phyloP scores from a whole-genome alignment of 805 yeast species.

The Metschnikowia reukaufii region DNA sequence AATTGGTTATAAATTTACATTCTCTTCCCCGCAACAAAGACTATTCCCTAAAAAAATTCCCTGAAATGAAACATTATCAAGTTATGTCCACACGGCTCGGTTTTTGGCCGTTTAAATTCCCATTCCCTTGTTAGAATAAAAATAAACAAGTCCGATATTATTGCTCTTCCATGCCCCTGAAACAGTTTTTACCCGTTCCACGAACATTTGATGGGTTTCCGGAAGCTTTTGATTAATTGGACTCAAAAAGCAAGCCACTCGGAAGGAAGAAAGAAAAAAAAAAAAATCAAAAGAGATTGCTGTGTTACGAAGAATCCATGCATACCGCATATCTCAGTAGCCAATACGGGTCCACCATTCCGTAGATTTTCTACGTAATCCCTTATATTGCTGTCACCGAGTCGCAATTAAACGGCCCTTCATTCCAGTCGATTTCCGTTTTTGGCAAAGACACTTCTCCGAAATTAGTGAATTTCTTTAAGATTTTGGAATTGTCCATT shows the following conservation, averaged over 20 bases:
- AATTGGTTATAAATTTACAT: too few species aligned
- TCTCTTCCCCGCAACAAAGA: neutral
- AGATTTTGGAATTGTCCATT: neutral
- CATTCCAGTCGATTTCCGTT: neutral
- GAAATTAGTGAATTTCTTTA: too few species aligned
- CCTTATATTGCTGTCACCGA: neutral
- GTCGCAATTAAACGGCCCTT: neutral
- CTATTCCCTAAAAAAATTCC: too few species aligned
- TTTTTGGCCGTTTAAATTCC: too few species aligned
- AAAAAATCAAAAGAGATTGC: neutral
- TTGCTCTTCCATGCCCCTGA: neutral
- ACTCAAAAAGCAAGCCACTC: neutral
- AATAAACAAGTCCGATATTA: too few species aligned
- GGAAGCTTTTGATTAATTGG: neutral
- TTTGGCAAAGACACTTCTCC: too few species aligned
- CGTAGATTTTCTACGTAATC: neutral
- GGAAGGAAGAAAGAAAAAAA: too few species aligned
- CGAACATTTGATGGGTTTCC: neutral
- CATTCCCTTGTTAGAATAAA: too few species aligned
- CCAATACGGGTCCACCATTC: neutral
- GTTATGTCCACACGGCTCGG: too few species aligned
- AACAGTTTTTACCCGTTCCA: neutral
- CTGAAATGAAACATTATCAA: too few species aligned
- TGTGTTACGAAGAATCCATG: neutral
- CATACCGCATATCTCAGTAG: neutral